Conservation (phyloP, 257 asterid species). For the Scutellaria minor region DNA sequence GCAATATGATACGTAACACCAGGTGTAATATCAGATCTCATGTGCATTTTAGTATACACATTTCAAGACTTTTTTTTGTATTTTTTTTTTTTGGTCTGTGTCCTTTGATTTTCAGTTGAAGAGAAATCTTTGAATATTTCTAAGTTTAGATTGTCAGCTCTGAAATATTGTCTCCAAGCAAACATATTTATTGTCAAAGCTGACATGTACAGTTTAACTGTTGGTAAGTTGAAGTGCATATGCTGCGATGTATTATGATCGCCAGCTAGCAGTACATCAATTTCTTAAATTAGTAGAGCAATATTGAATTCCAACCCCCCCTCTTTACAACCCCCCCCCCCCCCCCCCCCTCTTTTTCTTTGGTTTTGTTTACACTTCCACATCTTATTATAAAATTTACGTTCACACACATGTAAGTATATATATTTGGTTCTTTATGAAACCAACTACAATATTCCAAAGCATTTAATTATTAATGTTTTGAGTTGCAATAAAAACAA, state of each 20-base stretch:
- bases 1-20: too few species aligned
- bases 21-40: too few species aligned
- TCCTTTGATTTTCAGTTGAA: background rate
- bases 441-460: too few species aligned
- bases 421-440: background rate
- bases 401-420: background rate
- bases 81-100: too few species aligned
- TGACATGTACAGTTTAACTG: conserved; percentile 7
- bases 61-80: too few species aligned
- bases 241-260: background rate
- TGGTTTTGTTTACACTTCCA: background rate
- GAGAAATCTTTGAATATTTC: background rate
- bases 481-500: too few species aligned
- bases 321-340: too few species aligned
- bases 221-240: conserved; percentile 2
- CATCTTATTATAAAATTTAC: background rate
- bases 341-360: background rate
- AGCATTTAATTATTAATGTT: too few species aligned
- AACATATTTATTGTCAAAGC: background rate
- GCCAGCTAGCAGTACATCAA: conserved; percentile 9
- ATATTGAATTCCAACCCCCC: background rate
- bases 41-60: too few species aligned
- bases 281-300: conserved; percentile 7
- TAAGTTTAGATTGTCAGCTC: background rate
- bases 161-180: too few species aligned